Evolutionary conservation across 2,329 filamentous ascomycete genomes (phyloP).

Genomic region (Raffaelea albimanens): DNA sequence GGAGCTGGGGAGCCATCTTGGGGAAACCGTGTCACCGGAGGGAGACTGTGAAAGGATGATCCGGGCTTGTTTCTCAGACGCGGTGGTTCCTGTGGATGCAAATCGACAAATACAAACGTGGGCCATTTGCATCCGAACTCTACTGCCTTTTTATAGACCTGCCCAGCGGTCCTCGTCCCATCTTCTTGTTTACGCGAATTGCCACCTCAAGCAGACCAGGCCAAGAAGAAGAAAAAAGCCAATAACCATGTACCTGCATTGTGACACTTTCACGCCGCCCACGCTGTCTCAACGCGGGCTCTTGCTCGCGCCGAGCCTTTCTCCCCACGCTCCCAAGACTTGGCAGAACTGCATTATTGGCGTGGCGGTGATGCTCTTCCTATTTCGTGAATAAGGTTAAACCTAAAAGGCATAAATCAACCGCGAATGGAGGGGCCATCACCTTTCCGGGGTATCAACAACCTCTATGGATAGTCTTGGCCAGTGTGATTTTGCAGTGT

Average conservation of each 20-base stretch:
- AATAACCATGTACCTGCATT: background rate
- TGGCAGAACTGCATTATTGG: background rate
- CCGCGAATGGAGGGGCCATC: background rate
- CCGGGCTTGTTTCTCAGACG: no score
- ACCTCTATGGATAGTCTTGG: background rate
- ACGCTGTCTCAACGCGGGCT: no score
- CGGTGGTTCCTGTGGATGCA: no score
- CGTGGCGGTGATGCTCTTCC: background rate
- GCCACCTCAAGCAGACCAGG: no score
- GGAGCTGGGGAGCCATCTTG: background rate
- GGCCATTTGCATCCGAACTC: no score
- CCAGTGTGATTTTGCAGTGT: background rate
- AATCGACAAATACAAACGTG: no score
- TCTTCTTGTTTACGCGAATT: no score
- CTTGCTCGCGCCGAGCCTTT: background rate
- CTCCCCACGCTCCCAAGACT: background rate
- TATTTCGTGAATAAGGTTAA: background rate
- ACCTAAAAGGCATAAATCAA: background rate
- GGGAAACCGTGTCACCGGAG: no score
- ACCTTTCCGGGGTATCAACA: background rate
- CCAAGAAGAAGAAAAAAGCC: no score
- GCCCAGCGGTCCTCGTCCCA: no score
- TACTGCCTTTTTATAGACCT: no score
- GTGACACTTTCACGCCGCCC: background rate
- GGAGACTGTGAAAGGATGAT: no score